These are phyloP conservation scores for Pyrenochaeta sp. DNA, from an alignment of 2,329 filamentous ascomycete genomes.

Conservation along the genomic window DNA sequence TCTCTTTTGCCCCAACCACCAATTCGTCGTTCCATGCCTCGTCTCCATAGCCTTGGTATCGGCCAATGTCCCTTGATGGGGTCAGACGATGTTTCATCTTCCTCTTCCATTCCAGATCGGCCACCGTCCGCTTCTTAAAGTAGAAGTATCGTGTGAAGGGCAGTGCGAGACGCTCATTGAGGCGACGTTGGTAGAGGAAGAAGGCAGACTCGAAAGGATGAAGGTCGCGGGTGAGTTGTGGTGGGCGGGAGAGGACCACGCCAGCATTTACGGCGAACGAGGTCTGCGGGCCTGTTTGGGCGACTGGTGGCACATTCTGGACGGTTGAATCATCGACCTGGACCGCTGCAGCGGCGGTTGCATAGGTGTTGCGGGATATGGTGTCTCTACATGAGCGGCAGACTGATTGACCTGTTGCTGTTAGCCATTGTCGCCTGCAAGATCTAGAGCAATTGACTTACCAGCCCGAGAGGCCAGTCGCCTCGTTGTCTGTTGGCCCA, in stretches of 20 bases:
- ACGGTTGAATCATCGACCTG: conserved; percentile 38
- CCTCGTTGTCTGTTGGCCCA: conserved; percentile 54
- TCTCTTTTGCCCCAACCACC: conserved; percentile 73
- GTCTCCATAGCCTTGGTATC: conserved; percentile 77
- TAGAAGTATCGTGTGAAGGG: conserved; percentile 93
- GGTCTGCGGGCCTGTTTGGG: conserved; percentile 50
- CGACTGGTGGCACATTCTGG: conserved; percentile 44
- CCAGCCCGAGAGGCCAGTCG: conserved; percentile 51
- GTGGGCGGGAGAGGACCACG: conserved; percentile 86
- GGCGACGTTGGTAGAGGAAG: conserved; percentile 95
- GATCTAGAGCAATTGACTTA: too few species aligned
- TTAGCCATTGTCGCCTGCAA: too few species aligned
- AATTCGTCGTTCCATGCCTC: conserved; percentile 93
- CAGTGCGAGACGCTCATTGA: conserved; percentile 89
- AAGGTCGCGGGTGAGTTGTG: conserved; percentile 82
- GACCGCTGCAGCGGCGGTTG: conserved; percentile 45
- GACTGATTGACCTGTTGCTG: conserved; percentile 49
- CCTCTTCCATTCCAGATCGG: conserved; percentile 87
- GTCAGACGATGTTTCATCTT: conserved; percentile 80
- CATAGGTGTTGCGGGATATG: conserved; percentile 46
- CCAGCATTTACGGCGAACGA: conserved; percentile 63
- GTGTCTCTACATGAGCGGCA: conserved; percentile 56
- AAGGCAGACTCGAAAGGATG: conserved; percentile 90
- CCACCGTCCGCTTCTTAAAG: conserved; percentile 88
- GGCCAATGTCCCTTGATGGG: conserved; percentile 82